These are phyloP conservation scores for Fragilariopsis cylindrus DNA, from an alignment of 108 stramenopile genomes.

Conservation along the genomic window DNA sequence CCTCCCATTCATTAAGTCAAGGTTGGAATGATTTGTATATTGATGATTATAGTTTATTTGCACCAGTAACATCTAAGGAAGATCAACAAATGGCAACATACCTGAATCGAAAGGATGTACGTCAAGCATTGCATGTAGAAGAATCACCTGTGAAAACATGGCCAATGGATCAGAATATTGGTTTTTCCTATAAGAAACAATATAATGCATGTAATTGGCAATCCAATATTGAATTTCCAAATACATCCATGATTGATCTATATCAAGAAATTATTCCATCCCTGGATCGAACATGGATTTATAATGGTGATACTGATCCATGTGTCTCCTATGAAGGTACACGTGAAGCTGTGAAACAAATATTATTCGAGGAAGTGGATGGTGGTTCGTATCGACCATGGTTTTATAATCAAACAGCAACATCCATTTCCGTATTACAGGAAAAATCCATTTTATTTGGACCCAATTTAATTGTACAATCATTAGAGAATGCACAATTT, in stretches of 20 bases:
- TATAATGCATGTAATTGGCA: constrained; percentile 68
- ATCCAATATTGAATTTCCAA: constrained; percentile 8
- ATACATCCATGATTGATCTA: constrained; percentile 64
- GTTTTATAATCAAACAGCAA: constrained; percentile 67
- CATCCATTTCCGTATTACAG: constrained; percentile 34
- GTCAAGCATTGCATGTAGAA: constrained; percentile 55
- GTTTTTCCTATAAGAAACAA: constrained; percentile 61
- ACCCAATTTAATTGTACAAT: constrained; percentile 46
- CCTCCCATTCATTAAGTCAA: constrained; percentile 54
- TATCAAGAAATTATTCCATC: constrained; percentile 55
- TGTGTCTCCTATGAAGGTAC: constrained; percentile 77
- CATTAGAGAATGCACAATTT: constrained; percentile 55
- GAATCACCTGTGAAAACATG: constrained; percentile 45
- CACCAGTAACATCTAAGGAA: constrained; percentile 40
- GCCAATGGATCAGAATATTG: constrained; percentile 46
- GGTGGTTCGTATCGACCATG: constrained; percentile 69
- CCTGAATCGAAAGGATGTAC: constrained; percentile 57
- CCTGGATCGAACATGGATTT: constrained; percentile 47
- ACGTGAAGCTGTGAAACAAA: constrained; percentile 54
- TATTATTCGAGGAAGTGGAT: constrained; percentile 52
- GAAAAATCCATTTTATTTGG: constrained; percentile 65
- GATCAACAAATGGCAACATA: constrained; percentile 56
- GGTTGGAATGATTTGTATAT: constrained; percentile 59
- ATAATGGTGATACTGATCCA: constrained; percentile 78
- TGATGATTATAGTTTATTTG: constrained; percentile 63